Evolutionary conservation across 345 rosid species (phyloP).

Genomic region (Syzygium aromaticum): DNA sequence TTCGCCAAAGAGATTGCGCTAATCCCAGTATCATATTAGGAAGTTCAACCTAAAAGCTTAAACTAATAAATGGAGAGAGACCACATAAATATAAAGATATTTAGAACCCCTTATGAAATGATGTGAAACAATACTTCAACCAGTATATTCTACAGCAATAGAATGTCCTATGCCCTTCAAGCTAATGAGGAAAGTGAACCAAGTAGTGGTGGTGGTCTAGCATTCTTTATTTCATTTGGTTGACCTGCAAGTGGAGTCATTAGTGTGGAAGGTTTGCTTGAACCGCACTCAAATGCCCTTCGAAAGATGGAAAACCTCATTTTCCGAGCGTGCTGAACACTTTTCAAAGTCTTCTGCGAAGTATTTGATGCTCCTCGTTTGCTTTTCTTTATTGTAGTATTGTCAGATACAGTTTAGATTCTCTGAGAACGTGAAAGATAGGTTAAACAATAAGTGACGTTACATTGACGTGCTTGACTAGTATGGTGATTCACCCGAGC

Average conservation of each 20-base stretch:
- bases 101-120: too few species aligned
- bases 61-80: too few species aligned
- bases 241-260: not conserved
- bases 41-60: too few species aligned
- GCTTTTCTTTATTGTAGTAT: not conserved
- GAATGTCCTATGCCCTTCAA: not conserved
- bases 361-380: not conserved
- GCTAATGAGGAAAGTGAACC: not conserved
- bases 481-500: not conserved
- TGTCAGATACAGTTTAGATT: not conserved
- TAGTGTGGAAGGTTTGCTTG: not conserved
- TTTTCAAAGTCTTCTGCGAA: not conserved
- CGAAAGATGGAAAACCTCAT: not conserved
- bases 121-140: too few species aligned
- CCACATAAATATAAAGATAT: too few species aligned
- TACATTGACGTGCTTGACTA: not conserved
- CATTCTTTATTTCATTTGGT: not conserved
- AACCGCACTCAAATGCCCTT: not conserved
- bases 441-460: not conserved
- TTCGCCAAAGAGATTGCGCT: too few species aligned
- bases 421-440: not conserved
- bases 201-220: not conserved
- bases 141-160: not conserved
- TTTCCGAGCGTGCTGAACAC: not conserved
- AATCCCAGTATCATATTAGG: too few species aligned